Evolutionary conservation across 192 early-diverging fungal species (phyloP), one percentile per base, ranked within the genome.

Genomic region (Coemansia sp.): DNA sequence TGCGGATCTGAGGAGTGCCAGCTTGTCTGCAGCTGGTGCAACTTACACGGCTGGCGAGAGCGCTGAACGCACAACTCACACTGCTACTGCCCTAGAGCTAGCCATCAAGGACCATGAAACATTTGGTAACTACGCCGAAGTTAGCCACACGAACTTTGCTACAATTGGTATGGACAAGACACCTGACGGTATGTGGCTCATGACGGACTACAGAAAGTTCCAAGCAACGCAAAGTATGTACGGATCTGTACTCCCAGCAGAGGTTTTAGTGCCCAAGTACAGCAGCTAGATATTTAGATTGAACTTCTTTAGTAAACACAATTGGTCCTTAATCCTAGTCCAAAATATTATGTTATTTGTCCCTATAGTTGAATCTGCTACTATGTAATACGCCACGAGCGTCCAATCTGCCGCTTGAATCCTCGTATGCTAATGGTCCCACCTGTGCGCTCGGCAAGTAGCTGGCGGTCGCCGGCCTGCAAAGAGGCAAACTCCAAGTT

Each of bases 151-250:
- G 3, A 36, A 59, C 34, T 33, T 44, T 54, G 24, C 41, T 33
- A 47, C 15, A 7, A 59, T 20, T 38, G 31, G 54, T 18, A 63
- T 40, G 66, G 42, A 13, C 8, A 54, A 46, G 46, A 74, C 73
- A 5, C 73, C 61, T 5, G 73, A 69, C 2, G 63, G 63, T 51
- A 22, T 44, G 67, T 59, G 67, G 49, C 34, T 75, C 29, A 57
- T 75, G 22, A 20, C 18, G 10, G 41, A 75, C 54, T 52, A 69
- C 13, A 42, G 41, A 10, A 16, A 42, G 34, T 69, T 75, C 63
- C 68, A 75, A 24, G 61, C 73, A 7, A 55, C 62, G 18, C 67
- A 69, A 20, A 15, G 42, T 6, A 43, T 75, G 12, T 31, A 65
- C 22, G 52, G 20, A 11, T 34, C 38, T 7, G 27, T 27, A 9